Evolutionary conservation across 768 basidiomycete genomes (phyloP), one percentile per base, ranked within the genome.

Genomic region (Lentinula sp.): DNA sequence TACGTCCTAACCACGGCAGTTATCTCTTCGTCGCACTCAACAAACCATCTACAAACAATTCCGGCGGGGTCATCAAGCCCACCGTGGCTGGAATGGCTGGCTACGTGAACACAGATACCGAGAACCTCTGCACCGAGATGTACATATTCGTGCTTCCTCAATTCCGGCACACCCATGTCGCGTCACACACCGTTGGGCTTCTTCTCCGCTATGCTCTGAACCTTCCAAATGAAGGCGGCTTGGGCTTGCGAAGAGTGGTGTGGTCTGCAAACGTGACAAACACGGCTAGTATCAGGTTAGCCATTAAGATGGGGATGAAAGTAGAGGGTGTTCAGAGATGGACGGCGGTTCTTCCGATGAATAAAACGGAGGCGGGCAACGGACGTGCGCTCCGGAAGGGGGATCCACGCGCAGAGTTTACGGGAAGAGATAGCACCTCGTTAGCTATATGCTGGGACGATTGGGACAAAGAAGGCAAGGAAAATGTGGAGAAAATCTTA

Each of bases 391-490:
- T 74, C 45, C 74, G 76, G 18, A 66, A 63, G n/a, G 76, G 76
- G 0, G 76, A 80, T 64, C 74, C 76, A 7, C 66, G 60, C 48
- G 57, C 62, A 5, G 68, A 66, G 2, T 67, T 68, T 43, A 62
- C 66, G 0, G 81, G 80, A 4, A 73, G 84, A 55, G 77, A 88
- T 67, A 79, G 80, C 4, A 73, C 74, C 0, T 59, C 81, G 20
- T 66, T 88, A 23, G 73, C 78, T 4, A 58, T 84, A 5, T 85
- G 82, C 51, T 86, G 81, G 78, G 86, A 88, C 67, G 79, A 81
- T 60, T 89, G 86, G 85, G 81, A 83, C 53, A 64, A 64, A 7
- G 76, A 77, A 28, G 72, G 64, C 0, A 74, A 69, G 62, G 75
- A 78, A 49, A 65, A 64, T 10, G 75, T 78, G 2, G 68, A 72